These are phyloP conservation scores for Calonectria multiphialidica DNA, from an alignment of 2,329 filamentous ascomycete genomes.

Conservation along the genomic window DNA sequence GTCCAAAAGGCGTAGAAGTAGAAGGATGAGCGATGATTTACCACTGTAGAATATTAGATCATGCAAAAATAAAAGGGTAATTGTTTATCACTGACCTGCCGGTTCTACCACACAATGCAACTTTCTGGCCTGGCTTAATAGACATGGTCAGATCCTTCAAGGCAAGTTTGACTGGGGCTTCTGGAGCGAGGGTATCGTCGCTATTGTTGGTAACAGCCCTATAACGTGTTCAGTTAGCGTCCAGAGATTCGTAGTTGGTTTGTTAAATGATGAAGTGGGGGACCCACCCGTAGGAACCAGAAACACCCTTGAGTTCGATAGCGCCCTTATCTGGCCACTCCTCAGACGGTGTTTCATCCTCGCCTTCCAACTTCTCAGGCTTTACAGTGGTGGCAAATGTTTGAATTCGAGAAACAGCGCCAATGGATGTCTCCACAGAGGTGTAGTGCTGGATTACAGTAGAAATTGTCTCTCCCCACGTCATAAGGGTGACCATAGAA, in stretches of 20 bases:
- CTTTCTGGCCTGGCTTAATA: slow-evolving; percentile 35
- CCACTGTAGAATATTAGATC: slow-evolving; percentile 43
- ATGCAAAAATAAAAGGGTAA: background rate
- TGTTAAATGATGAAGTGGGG: background rate
- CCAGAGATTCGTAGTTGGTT: too few relatives aligned
- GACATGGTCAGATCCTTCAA: slow-evolving; percentile 17
- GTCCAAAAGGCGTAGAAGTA: slow-evolving; percentile 55
- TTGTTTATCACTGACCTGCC: slow-evolving; percentile 32
- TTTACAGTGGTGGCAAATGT: slow-evolving; percentile 8
- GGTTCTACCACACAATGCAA: slow-evolving; percentile 39
- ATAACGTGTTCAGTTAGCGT: background rate
- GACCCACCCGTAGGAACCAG: slow-evolving; percentile 26
- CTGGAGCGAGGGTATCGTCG: background rate
- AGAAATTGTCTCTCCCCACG: slow-evolving; percentile 42
- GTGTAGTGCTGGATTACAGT: slow-evolving; percentile 50
- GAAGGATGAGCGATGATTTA: slow-evolving; percentile 56
- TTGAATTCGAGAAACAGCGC: slow-evolving; percentile 41
- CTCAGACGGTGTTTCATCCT: background rate
- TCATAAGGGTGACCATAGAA: slow-evolving; percentile 52
- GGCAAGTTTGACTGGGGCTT: background rate
- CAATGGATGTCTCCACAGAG: slow-evolving; percentile 45
- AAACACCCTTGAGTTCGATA: slow-evolving; percentile 19
- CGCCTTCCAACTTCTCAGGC: slow-evolving; percentile 10
- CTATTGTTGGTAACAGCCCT: background rate
- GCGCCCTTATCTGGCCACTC: slow-evolving; percentile 22